phyloP scores from a whole-genome alignment of 306 rosid genomes.

The Heteromeles arbutifolia region DNA sequence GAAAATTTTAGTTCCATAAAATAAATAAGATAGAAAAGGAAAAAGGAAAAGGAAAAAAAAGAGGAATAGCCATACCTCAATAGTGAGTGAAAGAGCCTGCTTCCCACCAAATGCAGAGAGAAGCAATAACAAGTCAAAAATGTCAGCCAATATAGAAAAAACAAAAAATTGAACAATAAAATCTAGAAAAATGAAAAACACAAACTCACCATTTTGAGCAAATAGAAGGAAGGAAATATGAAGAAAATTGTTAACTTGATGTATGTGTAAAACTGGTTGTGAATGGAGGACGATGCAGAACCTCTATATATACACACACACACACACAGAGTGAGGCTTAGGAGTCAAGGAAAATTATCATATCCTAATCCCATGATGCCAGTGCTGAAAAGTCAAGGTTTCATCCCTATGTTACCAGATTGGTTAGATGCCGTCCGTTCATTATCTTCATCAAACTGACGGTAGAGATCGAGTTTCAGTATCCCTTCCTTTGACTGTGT shows the following conservation, averaged over 20 bases:
- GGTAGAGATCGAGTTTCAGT: constrained; percentile 24
- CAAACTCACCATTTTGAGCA: neutral
- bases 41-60: neutral
- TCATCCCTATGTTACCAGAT: neutral
- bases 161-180: too few relatives aligned
- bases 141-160: neutral
- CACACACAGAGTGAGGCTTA: too few relatives aligned
- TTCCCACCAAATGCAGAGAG: constrained; percentile 9
- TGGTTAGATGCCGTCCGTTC: constrained; percentile 16
- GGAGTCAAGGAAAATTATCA: too few relatives aligned
- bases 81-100: constrained; percentile 34
- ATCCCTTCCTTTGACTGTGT: neutral
- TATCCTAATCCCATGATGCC: neutral
- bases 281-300: neutral
- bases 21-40: neutral
- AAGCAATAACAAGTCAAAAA: too few relatives aligned
- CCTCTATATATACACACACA: neutral
- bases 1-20: neutral
- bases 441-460: constrained; percentile 2
- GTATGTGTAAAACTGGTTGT: neutral
- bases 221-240: neutral
- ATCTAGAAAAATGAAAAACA: neutral
- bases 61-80: constrained; percentile 35
- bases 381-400: neutral
- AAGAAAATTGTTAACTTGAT: neutral